Base-by-base conservation (phyloP, 148 eudicot genomes). In the Rhododendron kiyosumense region DNA sequence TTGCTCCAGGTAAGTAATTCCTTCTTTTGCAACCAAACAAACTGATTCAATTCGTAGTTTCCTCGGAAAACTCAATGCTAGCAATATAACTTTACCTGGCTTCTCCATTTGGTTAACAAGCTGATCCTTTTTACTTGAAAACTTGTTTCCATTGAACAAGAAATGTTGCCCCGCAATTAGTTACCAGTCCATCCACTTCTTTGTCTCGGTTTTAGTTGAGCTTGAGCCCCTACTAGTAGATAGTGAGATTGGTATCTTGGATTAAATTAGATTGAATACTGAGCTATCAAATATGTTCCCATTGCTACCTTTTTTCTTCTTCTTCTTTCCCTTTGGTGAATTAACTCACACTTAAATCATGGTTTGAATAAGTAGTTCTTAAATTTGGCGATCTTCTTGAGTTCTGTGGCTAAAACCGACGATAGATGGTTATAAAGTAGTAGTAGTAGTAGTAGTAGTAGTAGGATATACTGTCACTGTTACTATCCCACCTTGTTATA, bases 1-100 rank as follows among this genome's bases (percentile, higher is more conserved):
- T 93, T 78, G 95, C 94, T 88, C 94, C 95, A 91, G 94, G 95
- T 93, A 89, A 26, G 2, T 1, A 71, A 0, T 71, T 71, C 22
- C 6, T 26, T 75, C 8, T 49, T 26, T 22, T 43, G 15, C 32
- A 67, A 26, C 51, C 32, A 22, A 7, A 3, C 30, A 8, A 75
- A 15, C 32, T 77, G 38, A 57, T 26, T 78, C 36, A 36, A 13
- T 41, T 82, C 49, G 61, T 7, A 13, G 79, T 38, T 36, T 17
- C 38, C 46, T 12, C 0, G 32, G 15, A 67, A 67, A 11, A 10
- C 74, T 67, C 32, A 67, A 67, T 67, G 32, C 74, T 11, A 65
- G 4, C 30, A 65, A 65, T n/a, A 26, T 3, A 0, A 67, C 74
- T 67, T 59, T 67, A 3, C 3, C 15, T 67, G 17, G 32, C 32